These are phyloP conservation scores for Cytospora piceicola DNA, from an alignment of 2,329 filamentous ascomycete species.

Conservation along the genomic window DNA sequence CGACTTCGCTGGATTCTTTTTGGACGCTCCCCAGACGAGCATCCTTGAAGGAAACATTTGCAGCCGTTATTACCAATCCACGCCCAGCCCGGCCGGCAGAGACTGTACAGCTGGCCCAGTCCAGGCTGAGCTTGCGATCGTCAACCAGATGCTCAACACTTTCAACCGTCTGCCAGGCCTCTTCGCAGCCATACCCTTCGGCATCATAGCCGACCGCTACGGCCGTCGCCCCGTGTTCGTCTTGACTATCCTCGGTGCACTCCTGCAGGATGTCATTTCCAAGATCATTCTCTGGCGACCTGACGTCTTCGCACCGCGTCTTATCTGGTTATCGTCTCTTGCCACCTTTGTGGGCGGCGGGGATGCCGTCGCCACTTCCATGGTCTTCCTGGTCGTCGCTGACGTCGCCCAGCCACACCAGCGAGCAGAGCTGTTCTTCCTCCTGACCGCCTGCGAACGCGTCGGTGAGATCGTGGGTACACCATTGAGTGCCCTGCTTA, in stretches of 20 bases:
- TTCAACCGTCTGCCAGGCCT: conserved; percentile 18
- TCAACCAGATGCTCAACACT: conserved; percentile 17
- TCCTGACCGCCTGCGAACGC: conserved; percentile 9
- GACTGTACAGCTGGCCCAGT: conserved; percentile 1
- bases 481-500: conserved; percentile 15
- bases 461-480: conserved; percentile 6
- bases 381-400: conserved; percentile 8
- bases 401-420: conserved; percentile 11
- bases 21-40: conserved; percentile 10
- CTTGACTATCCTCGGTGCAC: conserved; percentile 12
- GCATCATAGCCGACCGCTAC: conserved; percentile 13
- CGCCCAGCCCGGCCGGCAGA: neutral
- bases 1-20: conserved; percentile 13
- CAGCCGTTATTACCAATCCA: conserved; percentile 1
- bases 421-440: conserved; percentile 11
- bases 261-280: conserved; percentile 13
- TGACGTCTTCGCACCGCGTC: conserved; percentile 1
- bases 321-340: conserved; percentile 9
- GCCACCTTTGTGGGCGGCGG: conserved; percentile 6
- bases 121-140: conserved; percentile 18
- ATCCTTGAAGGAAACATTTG: conserved; percentile 15
- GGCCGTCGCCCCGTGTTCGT: conserved; percentile 10
- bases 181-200: conserved; percentile 8
- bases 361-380: conserved; percentile 9
- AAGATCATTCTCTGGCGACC: conserved; percentile 14